Evolutionary conservation across 805 yeast genomes (phyloP), one percentile per base, ranked within the genome.

Genomic region (Cyberlindnera maritima): DNA sequence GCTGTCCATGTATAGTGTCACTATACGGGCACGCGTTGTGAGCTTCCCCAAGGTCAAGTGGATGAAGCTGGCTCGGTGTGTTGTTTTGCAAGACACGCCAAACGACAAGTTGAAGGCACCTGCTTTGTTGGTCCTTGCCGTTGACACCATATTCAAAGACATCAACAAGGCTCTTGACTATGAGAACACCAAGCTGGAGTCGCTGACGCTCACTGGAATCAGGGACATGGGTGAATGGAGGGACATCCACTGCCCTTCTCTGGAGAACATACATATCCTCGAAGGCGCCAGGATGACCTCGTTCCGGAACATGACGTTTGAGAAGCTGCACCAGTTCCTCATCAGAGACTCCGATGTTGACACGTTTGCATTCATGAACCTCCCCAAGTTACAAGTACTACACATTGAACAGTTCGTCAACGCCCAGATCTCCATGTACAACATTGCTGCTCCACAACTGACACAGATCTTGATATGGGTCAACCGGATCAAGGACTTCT

Each of bases 391-490:
- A n/a, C 34, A 19, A 18, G 23, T 26, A 1, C 31, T 55, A 2
- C 55, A 50, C 26, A 38, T 55, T 28, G 58, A 55, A 43, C 58
- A 55, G 39, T 50, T 49, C 25, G 32, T 51, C 29, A 45, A 53
- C 26, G 36, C 53, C 5, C 36, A 26, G 0, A 29, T 55, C n/a
- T 20, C 43, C 3, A 45, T 55, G 14, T 25, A 39, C 19, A 17
- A 46, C 31, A 18, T 55, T 3, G 20, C 43, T 21, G 40, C 49
- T 1, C 58, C 58, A n/a, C 34, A 34, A n/a, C 23, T 54, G 15
- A 26, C 19, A 9, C 21, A 36, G 14, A n/a, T 54, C 2, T 19
- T 46, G 7, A 36, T 53, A 1, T 50, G 55, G 56, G 53, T 49
- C 10, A 49, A 46, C 39, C 25, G 44, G 13, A 39, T 55, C 11